Conservation (phyloP, 495 filamentous ascomycete genomes). For the Trichoderma gamsii region DNA sequence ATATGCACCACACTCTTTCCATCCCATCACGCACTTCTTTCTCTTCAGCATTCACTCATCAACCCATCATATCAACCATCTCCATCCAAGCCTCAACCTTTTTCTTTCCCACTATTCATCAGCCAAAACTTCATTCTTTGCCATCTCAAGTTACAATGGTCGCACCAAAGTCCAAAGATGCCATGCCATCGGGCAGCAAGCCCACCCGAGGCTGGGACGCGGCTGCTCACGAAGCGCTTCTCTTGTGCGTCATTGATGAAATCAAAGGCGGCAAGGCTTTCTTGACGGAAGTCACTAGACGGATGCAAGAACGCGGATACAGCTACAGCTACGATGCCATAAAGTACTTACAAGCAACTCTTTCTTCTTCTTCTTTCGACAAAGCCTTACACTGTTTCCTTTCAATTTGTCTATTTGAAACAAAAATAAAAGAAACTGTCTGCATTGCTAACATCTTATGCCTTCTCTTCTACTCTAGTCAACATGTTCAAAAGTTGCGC, state of each 20-base stretch:
- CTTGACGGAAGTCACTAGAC: conserved; percentile 15
- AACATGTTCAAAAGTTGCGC: conserved; percentile 24
- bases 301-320: conserved; percentile 17
- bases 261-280: conserved; percentile 15
- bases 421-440: background rate
- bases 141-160: background rate
- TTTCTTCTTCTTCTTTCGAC: background rate
- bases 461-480: conserved; percentile 17
- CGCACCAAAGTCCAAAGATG: background rate
- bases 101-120: background rate
- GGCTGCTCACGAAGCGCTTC: conserved; percentile 20
- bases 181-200: background rate
- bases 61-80: background rate
- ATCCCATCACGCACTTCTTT: no score
- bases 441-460: conserved; percentile 15
- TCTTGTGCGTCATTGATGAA: conserved; percentile 19
- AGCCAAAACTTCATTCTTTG: background rate
- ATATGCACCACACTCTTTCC: background rate
- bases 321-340: conserved; percentile 20
- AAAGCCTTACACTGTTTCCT: background rate
- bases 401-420: background rate
- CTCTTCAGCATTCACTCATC: background rate
- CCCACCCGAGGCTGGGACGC: conserved; percentile 20
- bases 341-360: conserved; percentile 15
- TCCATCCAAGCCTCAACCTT: no score